Evolutionary conservation across 2,329 filamentous ascomycete species (phyloP).

Genomic region (Thermoascus crustaceus): DNA sequence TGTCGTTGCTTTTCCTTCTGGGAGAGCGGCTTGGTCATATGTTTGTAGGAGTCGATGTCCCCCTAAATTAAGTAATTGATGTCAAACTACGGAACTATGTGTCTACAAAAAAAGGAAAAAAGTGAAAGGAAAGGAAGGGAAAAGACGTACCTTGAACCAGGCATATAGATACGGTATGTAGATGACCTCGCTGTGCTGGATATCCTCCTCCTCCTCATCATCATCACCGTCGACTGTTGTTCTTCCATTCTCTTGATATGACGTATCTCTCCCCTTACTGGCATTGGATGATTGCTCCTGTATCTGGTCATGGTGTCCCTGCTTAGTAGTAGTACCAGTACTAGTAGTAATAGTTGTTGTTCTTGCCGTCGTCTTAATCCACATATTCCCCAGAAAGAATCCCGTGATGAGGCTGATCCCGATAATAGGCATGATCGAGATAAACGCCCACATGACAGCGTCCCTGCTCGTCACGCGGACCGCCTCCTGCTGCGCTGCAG

Average conservation of each 20-base stretch:
- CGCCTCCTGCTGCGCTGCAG: slow-evolving; percentile 24
- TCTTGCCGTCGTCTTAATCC: slow-evolving; percentile 36
- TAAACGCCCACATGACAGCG: slow-evolving; percentile 59
- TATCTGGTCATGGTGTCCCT: no score
- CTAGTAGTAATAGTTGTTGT: no score
- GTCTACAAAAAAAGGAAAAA: slow-evolving; percentile 14
- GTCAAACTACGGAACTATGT: no score
- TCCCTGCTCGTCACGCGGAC: slow-evolving; percentile 41
- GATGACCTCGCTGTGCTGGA: slow-evolving; percentile 21
- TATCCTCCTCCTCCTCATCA: slow-evolving; percentile 9
- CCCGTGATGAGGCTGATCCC: slow-evolving; percentile 39
- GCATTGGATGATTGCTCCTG: no score
- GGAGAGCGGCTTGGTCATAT: slow-evolving; percentile 14
- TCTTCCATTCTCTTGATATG: no score
- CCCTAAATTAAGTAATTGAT: no score
- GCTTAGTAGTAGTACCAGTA: no score
- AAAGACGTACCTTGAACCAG: slow-evolving; percentile 18
- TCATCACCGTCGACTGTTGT: slow-evolving; percentile 5
- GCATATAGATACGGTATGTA: slow-evolving; percentile 25
- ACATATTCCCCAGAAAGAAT: slow-evolving; percentile 45
- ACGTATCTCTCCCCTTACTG: no score
- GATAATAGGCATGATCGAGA: slow-evolving; percentile 54
- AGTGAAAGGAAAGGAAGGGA: slow-evolving; percentile 2
- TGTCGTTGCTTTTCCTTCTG: slow-evolving; percentile 12
- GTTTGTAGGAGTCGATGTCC: slow-evolving; percentile 18